Evolutionary conservation across 2,329 filamentous ascomycete genomes (phyloP), one percentile per base, ranked within the genome.

Genomic region (Akanthomyces uredinophilus): DNA sequence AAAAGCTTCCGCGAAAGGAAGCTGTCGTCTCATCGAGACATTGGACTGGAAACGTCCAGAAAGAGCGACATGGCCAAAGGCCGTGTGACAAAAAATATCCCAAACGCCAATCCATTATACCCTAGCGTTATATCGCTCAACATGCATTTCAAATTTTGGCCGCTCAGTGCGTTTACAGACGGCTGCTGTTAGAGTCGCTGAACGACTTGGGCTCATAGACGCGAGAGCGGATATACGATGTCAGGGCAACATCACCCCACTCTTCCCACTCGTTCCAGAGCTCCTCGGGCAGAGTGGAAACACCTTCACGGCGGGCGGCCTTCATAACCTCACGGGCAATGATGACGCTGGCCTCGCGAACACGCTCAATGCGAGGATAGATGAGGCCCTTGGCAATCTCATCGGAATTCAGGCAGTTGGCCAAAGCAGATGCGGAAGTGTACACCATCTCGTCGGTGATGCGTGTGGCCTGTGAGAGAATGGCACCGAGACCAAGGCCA

Each of bases 371-470:
- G 72, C 88, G 86, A 14, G 92, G 95, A 80, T 99, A 98, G 71
- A 98, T 88, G 73, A 96, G 87, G 60, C 92, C 91, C 73, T 88
- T 86, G 61, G 88, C 85, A 70, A 92, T 80, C 79, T 99, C 95
- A 65, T 95, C 88, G 44, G 86, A 81, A 65, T 89, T 92, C 64
- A 99, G 83, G 39, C 89, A 87, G 63, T 86, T 87, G 18, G 91
- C 85, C 22, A 98, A 85, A 5, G 92, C 89, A 46, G 89, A 88
- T 32, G 92, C 95, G 37, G 93, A 94, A 55, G 90, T 92, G 79
- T 98, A 98, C 72, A 99, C 92, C 95, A 99, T 99, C 75, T 89
- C 86, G 74, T 97, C 91, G 5, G 94, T 98, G 68, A 98, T 83
- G 69, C 87, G 87, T 67, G 90, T 87, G 14, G 92, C 85, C 81